Evolutionary conservation across 495 filamentous ascomycete species (phyloP).

Genomic region (Talaromyces trachyspermus): DNA sequence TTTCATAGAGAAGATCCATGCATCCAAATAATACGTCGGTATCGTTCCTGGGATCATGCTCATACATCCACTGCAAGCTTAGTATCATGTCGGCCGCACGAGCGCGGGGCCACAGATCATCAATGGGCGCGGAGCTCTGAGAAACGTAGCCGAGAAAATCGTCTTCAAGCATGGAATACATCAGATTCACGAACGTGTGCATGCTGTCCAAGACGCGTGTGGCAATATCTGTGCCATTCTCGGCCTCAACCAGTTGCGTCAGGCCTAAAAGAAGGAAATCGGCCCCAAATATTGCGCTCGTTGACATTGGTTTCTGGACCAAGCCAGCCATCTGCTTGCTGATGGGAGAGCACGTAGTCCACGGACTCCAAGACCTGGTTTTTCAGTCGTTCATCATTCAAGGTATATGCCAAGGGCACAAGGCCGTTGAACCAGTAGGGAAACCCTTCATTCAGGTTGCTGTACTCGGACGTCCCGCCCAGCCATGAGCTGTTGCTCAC

Average conservation of each 20-base stretch:
- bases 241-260: conserved; percentile 35
- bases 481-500: conserved; percentile 49
- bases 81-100: conserved; percentile 46
- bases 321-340: conserved; percentile 54
- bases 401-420: conserved; percentile 54
- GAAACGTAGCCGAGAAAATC: conserved; percentile 42
- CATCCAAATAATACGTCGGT: conserved; percentile 31
- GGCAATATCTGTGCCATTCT: conserved; percentile 13
- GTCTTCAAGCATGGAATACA: conserved; percentile 43
- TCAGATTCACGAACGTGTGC: conserved; percentile 26
- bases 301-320: conserved; percentile 44
- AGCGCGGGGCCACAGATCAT: conserved; percentile 38
- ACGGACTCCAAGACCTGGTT: conserved; percentile 41
- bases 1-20: conserved; percentile 36
- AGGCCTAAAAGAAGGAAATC: conserved; percentile 49
- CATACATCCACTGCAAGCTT: conserved; percentile 47
- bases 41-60: conserved; percentile 33
- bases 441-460: conserved; percentile 48
- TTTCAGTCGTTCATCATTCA: conserved; percentile 49
- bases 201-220: conserved; percentile 24
- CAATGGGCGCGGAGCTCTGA: conserved; percentile 30
- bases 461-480: conserved; percentile 51
- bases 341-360: conserved; percentile 43
- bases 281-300: conserved; percentile 47
- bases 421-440: conserved; percentile 64